Evolutionary conservation across 2,329 filamentous ascomycete genomes (phyloP).

Genomic region (Fusarium sp.): DNA sequence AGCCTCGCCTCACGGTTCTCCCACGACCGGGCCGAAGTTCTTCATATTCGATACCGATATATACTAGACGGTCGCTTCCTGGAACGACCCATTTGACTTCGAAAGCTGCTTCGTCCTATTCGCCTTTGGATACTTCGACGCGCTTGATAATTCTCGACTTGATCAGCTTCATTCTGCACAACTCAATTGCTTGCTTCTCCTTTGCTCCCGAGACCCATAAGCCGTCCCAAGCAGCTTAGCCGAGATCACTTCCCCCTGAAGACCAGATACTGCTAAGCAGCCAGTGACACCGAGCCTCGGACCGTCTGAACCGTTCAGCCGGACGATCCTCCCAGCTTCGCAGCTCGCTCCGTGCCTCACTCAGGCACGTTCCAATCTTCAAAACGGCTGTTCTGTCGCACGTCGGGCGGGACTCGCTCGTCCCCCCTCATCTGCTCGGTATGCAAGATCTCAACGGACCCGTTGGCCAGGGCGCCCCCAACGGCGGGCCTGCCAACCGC

Average conservation of each 20-base stretch:
- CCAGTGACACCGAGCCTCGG: slow-evolving; percentile 23
- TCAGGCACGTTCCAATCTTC: slow-evolving; percentile 70
- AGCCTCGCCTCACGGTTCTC: slow-evolving; percentile 28
- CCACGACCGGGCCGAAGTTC: slow-evolving; percentile 40
- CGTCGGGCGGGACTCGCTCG: slow-evolving; percentile 83
- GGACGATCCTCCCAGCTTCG: slow-evolving; percentile 19
- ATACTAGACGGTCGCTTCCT: slow-evolving; percentile 42
- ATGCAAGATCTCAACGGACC: slow-evolving; percentile 89
- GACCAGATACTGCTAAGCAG: slow-evolving; percentile 26
- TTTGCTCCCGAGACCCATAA: slow-evolving; percentile 31
- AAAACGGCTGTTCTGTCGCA: slow-evolving; percentile 87
- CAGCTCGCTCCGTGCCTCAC: slow-evolving; percentile 40
- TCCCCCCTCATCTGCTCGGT: slow-evolving; percentile 86
- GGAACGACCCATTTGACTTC: slow-evolving; percentile 40
- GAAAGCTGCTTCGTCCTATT: slow-evolving; percentile 26
- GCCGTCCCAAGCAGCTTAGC: slow-evolving; percentile 17
- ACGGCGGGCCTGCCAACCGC: slow-evolving; percentile 67
- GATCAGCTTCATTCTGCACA: slow-evolving; percentile 38
- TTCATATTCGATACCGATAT: slow-evolving; percentile 44
- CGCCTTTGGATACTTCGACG: slow-evolving; percentile 35
- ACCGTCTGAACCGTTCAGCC: slow-evolving; percentile 23
- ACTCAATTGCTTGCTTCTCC: slow-evolving; percentile 30
- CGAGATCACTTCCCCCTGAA: slow-evolving; percentile 11
- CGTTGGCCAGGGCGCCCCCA: slow-evolving; percentile 57
- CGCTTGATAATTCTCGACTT: slow-evolving; percentile 40